Evolutionary conservation across 2,329 filamentous ascomycete genomes (phyloP).

Genomic region (Paecilomyces dactylethromorphus): DNA sequence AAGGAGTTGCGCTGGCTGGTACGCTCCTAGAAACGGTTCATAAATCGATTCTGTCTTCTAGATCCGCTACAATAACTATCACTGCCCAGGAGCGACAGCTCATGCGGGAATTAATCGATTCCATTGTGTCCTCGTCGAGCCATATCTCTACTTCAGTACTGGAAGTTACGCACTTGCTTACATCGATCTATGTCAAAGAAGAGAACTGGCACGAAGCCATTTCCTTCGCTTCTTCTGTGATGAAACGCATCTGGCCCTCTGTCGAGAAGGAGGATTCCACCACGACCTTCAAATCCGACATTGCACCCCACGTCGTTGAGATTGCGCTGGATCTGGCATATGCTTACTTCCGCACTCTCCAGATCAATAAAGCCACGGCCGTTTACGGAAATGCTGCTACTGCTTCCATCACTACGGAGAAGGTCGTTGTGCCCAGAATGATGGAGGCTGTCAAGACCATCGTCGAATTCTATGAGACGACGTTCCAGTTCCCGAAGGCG

Average conservation of each 20-base stretch:
- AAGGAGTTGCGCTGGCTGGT: constrained; percentile 22
- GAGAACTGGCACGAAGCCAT: constrained; percentile 23
- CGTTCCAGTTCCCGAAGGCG: constrained; percentile 29
- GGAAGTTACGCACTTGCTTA: constrained; percentile 23
- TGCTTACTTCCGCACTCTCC: constrained; percentile 26
- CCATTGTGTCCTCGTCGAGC: constrained; percentile 19
- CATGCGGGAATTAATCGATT: constrained; percentile 24
- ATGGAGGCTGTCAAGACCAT: constrained; percentile 26
- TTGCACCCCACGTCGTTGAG: constrained; percentile 25
- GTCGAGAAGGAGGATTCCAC: constrained; percentile 22
- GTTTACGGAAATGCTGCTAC: constrained; percentile 30
- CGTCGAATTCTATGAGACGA: constrained; percentile 30
- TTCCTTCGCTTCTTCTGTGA: constrained; percentile 20
- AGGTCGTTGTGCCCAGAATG: constrained; percentile 23
- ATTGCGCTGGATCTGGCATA: constrained; percentile 26
- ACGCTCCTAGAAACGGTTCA: constrained; percentile 20
- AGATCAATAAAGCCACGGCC: constrained; percentile 19
- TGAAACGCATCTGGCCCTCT: constrained; percentile 26
- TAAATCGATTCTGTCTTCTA: constrained; percentile 10
- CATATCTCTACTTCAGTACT: constrained; percentile 19
- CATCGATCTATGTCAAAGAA: constrained; percentile 24
- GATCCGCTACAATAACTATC: constrained; percentile 14
- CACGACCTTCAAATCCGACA: constrained; percentile 20
- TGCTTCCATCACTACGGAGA: constrained; percentile 23
- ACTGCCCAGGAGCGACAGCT: constrained; percentile 21